phyloP scores from a whole-genome alignment of 2,329 filamentous ascomycete species.

The Exutisphaerella laricina region DNA sequence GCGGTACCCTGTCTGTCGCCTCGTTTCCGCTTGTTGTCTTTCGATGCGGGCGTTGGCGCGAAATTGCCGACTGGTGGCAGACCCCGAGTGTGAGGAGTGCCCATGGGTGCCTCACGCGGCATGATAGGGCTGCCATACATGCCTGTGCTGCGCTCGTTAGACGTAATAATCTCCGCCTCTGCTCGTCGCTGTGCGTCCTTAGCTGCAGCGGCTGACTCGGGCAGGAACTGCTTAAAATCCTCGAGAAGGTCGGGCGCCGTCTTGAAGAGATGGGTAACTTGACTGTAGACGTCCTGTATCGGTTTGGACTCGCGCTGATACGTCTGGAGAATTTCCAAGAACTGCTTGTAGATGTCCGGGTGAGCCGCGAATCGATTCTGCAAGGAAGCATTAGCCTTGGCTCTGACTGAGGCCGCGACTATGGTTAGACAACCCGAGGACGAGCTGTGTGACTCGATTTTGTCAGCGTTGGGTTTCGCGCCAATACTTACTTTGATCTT shows the following conservation, averaged over 20 bases:
- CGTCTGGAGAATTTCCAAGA: slow-evolving; percentile 94
- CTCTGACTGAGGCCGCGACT: too few relatives aligned
- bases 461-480: neutral
- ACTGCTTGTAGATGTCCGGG: slow-evolving; percentile 98
- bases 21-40: slow-evolving; percentile 73
- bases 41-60: slow-evolving; percentile 73
- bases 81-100: slow-evolving; percentile 29
- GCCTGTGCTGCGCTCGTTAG: slow-evolving; percentile 53
- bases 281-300: slow-evolving; percentile 95
- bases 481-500: slow-evolving; percentile 80
- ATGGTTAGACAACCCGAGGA: too few relatives aligned
- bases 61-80: slow-evolving; percentile 96
- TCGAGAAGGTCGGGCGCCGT: slow-evolving; percentile 90
- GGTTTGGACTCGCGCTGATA: slow-evolving; percentile 98
- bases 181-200: slow-evolving; percentile 48
- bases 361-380: slow-evolving; percentile 95
- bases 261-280: slow-evolving; percentile 91
- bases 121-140: slow-evolving; percentile 37
- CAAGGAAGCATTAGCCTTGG: too few relatives aligned
- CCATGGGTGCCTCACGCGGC: slow-evolving; percentile 35
- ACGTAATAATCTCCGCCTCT: slow-evolving; percentile 65
- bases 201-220: slow-evolving; percentile 74
- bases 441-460: too few relatives aligned
- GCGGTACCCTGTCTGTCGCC: slow-evolving; percentile 49
- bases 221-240: slow-evolving; percentile 97